Evolutionary conservation across 768 basidiomycete genomes (phyloP).

Genomic region (Leccinum incarnatum): DNA sequence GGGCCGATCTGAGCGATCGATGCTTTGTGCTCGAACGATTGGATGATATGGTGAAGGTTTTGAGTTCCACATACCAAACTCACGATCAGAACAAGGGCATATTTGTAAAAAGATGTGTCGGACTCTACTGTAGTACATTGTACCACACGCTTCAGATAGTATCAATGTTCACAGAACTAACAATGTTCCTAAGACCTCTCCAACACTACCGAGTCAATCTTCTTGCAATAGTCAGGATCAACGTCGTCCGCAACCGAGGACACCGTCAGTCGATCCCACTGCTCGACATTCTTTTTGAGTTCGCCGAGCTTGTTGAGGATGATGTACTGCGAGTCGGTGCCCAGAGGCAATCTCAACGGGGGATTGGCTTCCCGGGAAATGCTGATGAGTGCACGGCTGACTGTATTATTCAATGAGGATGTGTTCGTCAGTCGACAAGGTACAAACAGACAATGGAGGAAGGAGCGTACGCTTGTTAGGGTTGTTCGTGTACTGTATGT

Average conservation of each 20-base stretch:
- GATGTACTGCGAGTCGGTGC: constrained; percentile 16
- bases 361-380: constrained; percentile 20
- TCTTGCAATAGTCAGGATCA: constrained; percentile 15
- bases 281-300: constrained; percentile 15
- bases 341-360: constrained; percentile 21
- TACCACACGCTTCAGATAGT: too few species aligned
- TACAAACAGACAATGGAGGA: not conserved
- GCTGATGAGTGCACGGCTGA: constrained; percentile 14
- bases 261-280: constrained; percentile 10
- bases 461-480: constrained; percentile 7
- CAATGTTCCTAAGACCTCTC: too few species aligned
- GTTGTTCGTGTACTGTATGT: not conserved
- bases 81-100: too few species aligned
- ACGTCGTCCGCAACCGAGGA: constrained; percentile 23
- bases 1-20: too few species aligned
- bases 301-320: constrained; percentile 16
- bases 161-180: too few species aligned
- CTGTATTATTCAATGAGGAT: constrained; percentile 13
- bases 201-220: not conserved
- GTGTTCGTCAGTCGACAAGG: not conserved
- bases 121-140: too few species aligned
- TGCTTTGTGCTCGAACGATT: too few species aligned
- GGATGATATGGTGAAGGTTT: too few species aligned
- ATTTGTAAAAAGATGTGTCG: too few species aligned
- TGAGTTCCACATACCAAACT: too few species aligned